phyloP scores from a whole-genome alignment of 23 red algal genomes.

The Gracilaria gracilis region DNA sequence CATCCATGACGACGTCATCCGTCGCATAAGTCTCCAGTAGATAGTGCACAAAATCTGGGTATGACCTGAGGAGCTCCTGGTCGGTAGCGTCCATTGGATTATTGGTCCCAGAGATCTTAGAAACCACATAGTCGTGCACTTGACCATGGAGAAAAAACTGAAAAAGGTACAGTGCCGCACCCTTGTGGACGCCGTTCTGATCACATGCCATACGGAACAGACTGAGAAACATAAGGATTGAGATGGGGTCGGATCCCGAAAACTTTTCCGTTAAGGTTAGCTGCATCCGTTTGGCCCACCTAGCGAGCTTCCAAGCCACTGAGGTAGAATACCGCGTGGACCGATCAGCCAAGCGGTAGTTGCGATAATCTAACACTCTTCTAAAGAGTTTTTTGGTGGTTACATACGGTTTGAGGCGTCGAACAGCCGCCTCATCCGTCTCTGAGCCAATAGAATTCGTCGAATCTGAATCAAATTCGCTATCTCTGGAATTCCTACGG shows the following conservation, averaged over 20 bases:
- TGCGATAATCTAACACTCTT: neutral
- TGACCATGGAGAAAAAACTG: conserved; percentile 4
- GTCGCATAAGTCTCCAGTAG: conserved; percentile 26
- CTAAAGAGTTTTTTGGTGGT: neutral
- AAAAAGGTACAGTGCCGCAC: neutral
- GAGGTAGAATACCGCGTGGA: neutral
- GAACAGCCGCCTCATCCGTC: neutral
- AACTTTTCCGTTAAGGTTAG: neutral
- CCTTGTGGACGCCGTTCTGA: neutral
- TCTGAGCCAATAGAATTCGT: neutral
- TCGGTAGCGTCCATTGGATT: neutral
- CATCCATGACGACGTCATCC: conserved; percentile 24
- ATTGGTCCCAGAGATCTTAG: neutral
- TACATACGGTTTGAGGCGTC: neutral
- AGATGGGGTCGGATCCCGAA: conserved; percentile 5
- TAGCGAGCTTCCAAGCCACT: neutral
- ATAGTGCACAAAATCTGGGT: neutral
- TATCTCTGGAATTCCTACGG: conserved; percentile 2
- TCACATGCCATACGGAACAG: neutral
- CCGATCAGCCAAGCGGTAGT: neutral
- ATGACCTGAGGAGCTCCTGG: neutral
- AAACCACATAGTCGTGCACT: neutral
- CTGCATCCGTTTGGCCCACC: neutral
- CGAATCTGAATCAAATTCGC: neutral
- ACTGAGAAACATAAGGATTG: neutral